Evolutionary conservation across 176 grass and related monocot species (phyloP).

Genomic region (Metroxylon sagu): DNA sequence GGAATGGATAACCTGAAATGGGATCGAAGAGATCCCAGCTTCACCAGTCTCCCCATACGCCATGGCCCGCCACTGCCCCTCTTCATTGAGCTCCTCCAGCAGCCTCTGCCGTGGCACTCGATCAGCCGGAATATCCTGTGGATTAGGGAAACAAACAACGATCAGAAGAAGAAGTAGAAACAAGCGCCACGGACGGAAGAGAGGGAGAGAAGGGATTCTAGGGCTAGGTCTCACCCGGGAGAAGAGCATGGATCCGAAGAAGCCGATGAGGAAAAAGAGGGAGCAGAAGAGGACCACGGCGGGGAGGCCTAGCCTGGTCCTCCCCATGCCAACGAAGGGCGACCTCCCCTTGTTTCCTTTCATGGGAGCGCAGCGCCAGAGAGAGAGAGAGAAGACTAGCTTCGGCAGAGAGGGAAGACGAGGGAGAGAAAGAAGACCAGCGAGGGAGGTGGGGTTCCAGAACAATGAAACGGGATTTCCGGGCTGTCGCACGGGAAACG

Average conservation of each 20-base stretch:
- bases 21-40: slow-evolving; percentile 28
- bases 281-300: slow-evolving; percentile 64
- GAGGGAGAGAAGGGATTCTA: neutral
- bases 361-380: neutral
- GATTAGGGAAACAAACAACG: neutral
- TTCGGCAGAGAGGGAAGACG: too few species aligned
- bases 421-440: too few species aligned
- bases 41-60: slow-evolving; percentile 58
- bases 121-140: slow-evolving; percentile 13
- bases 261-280: slow-evolving; percentile 83
- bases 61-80: slow-evolving; percentile 48
- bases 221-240: slow-evolving; percentile 32
- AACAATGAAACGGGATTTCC: too few species aligned
- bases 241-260: slow-evolving; percentile 69
- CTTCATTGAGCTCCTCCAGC: slow-evolving; percentile 18
- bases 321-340: neutral
- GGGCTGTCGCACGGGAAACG: too few species aligned
- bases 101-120: slow-evolving; percentile 38
- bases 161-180: slow-evolving; percentile 13
- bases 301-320: slow-evolving; percentile 55
- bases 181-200: slow-evolving; percentile 12
- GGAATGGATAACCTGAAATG: slow-evolving; percentile 40
- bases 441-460: too few species aligned
- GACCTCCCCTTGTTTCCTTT: slow-evolving; percentile 8
- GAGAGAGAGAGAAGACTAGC: too few species aligned